Percentiles rank a stretch among this genome's conserved stretches.
phyloP scores from a whole-genome alignment of 2,329 filamentous ascomycete genomes.

The Monilinia vaccinii-corymbosi region DNA sequence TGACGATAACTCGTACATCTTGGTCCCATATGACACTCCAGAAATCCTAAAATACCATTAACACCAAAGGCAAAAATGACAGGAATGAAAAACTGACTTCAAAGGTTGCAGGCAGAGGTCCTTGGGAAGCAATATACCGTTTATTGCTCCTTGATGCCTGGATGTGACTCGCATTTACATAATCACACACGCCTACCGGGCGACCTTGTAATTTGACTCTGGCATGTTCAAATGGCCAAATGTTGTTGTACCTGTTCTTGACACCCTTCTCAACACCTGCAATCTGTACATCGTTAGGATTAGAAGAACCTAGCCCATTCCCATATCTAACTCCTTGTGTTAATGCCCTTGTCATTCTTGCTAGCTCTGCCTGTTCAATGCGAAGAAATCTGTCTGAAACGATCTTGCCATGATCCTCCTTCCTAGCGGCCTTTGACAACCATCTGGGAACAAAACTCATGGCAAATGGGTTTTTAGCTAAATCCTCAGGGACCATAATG shows the following conservation, averaged over 20 bases:
- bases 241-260: conserved; percentile 97
- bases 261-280: conserved; percentile 89
- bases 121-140: conserved; percentile 91
- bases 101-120: conserved; percentile 85
- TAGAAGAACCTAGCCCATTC: conserved; percentile 28
- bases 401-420: conserved; percentile 63
- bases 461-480: conserved; percentile 34
- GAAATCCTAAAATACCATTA: conserved; percentile 59
- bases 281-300: conserved; percentile 50
- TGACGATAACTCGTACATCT: conserved; percentile 88
- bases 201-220: conserved; percentile 70
- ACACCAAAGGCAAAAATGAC: conserved; percentile 3
- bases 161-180: conserved; percentile 89
- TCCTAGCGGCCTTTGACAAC: conserved; percentile 61
- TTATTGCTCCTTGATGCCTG: conserved; percentile 76
- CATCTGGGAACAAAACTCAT: conserved; percentile 56
- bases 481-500: conserved; percentile 46
- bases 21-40: conserved; percentile 98
- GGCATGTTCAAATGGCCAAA: conserved; percentile 90
- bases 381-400: conserved; percentile 76
- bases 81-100: conserved; percentile 47
- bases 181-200: conserved; percentile 67
- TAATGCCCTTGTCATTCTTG: conserved; percentile 81
- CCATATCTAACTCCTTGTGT: conserved; percentile 51
- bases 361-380: conserved; percentile 78